Base-by-base conservation (phyloP, 768 basidiomycete species). In the Auricularia heimuer region DNA sequence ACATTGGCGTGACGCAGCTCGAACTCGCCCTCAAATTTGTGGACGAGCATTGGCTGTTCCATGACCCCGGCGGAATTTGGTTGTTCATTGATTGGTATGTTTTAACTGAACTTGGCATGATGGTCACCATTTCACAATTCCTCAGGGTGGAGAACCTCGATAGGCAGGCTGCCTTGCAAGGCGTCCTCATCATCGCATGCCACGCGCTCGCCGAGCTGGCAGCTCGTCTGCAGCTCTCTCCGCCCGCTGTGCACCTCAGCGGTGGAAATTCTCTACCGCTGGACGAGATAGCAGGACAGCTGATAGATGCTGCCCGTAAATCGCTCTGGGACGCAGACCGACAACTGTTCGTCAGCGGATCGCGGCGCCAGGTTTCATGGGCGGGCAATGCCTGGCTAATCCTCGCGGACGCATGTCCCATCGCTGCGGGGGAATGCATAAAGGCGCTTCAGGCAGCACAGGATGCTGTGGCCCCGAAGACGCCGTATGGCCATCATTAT, bases 401-500 rank as follows among this genome's bases (percentile, higher is more conserved):
- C 6, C 47, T 51, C 6, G 47, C 47, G 10, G 16, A 51, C 47
- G 47, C 47, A 21, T 51, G 47, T 18, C 47, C 47, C 39, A 14
- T 42, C 6, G 47, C 11, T 21, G 18, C 16, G 10, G 4, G 6
- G 10, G 47, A 16, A 3, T 51, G 47, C 47, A 51, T 51, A 8
- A 12, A 10, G 7, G 47, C 47, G 7, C 14, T 51, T 21, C 6
- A 6, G 18, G 16, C 1, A 4, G 21, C 47, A 18, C 1, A 63
- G 4, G 39, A 14, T 12, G 62, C 62, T 21, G 42, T 63, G 24
- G 24, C 11, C 35, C 36, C 62, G 8, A 44, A 39, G 35, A 63
- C 62, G 8, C 62, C 62, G 10, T 63, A 63, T 44, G 36, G 36
- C 1, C 62, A 63, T 21, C 62, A 63, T 3, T 63, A 63, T 21